phyloP scores from a whole-genome alignment of 106 monocot genomes.

The Dioscorea dumetorum region DNA sequence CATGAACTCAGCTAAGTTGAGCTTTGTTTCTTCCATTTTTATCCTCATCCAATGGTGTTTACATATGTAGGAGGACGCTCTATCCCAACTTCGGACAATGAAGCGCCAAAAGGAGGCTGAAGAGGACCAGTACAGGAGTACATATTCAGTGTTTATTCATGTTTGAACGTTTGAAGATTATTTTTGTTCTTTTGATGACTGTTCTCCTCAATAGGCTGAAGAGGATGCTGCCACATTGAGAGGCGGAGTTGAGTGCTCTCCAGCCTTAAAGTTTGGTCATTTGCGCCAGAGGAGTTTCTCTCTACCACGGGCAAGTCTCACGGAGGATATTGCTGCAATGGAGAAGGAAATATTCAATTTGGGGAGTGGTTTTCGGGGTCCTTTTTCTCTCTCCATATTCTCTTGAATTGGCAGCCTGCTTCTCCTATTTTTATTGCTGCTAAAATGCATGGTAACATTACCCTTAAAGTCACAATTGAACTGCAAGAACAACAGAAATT shows the following conservation, averaged over 20 bases:
- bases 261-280: conserved; percentile 58
- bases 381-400: neutral
- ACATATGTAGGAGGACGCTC: conserved; percentile 55
- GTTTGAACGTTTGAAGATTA: neutral
- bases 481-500: conserved; percentile 70
- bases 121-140: conserved; percentile 96
- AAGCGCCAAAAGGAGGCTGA: conserved; percentile 90
- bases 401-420: neutral
- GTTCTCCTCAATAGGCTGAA: conserved; percentile 61
- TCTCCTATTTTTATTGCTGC: conserved; percentile 1
- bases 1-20: too few species aligned
- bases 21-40: neutral
- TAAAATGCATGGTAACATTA: conserved; percentile 11
- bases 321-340: conserved; percentile 38
- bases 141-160: conserved; percentile 10
- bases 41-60: neutral
- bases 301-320: conserved; percentile 18
- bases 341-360: conserved; percentile 74
- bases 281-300: conserved; percentile 29
- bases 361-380: conserved; percentile 62
- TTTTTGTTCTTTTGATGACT: conserved; percentile 8
- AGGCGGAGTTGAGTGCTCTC: conserved; percentile 77
- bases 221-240: conserved; percentile 92
- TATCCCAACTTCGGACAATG: conserved; percentile 60
- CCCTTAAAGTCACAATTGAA: conserved; percentile 45